Base-by-base conservation (phyloP, 768 basidiomycete species). In the Lactarius sp. region DNA sequence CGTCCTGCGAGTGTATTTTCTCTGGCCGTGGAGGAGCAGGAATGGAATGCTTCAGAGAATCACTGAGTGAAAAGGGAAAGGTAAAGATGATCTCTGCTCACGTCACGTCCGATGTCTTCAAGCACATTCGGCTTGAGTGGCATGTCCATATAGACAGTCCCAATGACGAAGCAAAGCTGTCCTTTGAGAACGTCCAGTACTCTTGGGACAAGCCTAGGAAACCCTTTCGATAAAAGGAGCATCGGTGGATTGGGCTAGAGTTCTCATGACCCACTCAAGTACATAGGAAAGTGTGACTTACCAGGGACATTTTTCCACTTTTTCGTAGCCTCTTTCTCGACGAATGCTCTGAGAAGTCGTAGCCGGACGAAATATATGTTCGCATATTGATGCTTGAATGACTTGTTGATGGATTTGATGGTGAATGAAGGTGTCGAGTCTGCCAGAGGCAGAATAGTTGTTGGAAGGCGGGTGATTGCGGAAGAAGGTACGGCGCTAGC, bases 141-240 rank as follows among this genome's bases (percentile, higher is more conserved):
- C 97, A 99, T 99, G 64, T 99, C 94, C 86, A 98, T 88, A 74
- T 98, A 99, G 6, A 98, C 87, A 0, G 97, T 99, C 4, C 97
- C 97, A 59, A 97, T 78, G 65, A 98, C 83, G 74, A 88, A 98
- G 74, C 94, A 97, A 59, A 96, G 77, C 69, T 88, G 79, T 1
- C 88, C 88, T 69, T 92, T 90, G 52, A 85, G 77, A 8, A 98
- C 87, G 62, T 98, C 96, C 4, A 97, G 84, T 2, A 96, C 90
- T 36, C 92, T 81, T 6, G 85, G 80, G n/a, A 95, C 83, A 36
- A 86, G 80, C 12, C 80, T 71, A 0, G 94, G 92, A 12, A 81
- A 78, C 9, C 86, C 91, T 92, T 69, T 47, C 8, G 56, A 39
- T 4, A 16, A n/a, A 61, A 16, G 37, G 36, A 7, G 6, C 22